Evolutionary conservation across 371 early-diverging fungal genomes (phyloP).

Genomic region (Mucor plumbeus): DNA sequence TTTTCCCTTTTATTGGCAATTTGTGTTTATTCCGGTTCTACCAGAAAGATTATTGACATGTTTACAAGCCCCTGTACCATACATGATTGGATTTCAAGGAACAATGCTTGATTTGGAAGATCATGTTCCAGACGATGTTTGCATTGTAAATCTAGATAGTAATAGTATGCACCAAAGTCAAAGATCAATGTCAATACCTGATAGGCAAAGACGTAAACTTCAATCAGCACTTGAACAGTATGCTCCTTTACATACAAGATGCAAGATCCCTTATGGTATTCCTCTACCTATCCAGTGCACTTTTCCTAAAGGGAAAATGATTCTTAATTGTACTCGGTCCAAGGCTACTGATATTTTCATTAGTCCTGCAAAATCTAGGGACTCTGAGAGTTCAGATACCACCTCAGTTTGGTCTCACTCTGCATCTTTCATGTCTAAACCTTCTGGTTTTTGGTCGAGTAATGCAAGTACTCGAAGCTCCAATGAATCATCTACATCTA

Average conservation of each 20-base stretch:
- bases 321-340: slow-evolving; percentile 54
- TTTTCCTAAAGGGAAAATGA: slow-evolving; percentile 64
- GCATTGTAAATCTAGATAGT: slow-evolving; percentile 65
- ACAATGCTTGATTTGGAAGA: slow-evolving; percentile 62
- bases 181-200: slow-evolving; percentile 50
- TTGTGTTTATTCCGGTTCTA: slow-evolving; percentile 80
- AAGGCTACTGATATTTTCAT: slow-evolving; percentile 41
- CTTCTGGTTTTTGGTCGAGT: slow-evolving; percentile 43
- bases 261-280: slow-evolving; percentile 53
- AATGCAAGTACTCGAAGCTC: slow-evolving; percentile 39
- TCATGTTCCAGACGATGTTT: slow-evolving; percentile 66
- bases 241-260: slow-evolving; percentile 52
- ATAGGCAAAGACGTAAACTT: slow-evolving; percentile 61
- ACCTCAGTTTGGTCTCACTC: slow-evolving; percentile 40
- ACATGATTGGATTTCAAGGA: slow-evolving; percentile 77
- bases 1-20: slow-evolving; percentile 85
- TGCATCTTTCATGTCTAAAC: slow-evolving; percentile 32
- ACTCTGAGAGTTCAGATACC: slow-evolving; percentile 38
- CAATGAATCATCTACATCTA: slow-evolving; percentile 39
- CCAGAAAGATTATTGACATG: slow-evolving; percentile 75
- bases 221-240: slow-evolving; percentile 58
- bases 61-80: slow-evolving; percentile 84
- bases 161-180: slow-evolving; percentile 56
- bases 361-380: slow-evolving; percentile 29
- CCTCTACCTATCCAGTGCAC: slow-evolving; percentile 61